Base-by-base conservation (phyloP, 2,329 filamentous ascomycete genomes). In the Huntiella decipiens region DNA sequence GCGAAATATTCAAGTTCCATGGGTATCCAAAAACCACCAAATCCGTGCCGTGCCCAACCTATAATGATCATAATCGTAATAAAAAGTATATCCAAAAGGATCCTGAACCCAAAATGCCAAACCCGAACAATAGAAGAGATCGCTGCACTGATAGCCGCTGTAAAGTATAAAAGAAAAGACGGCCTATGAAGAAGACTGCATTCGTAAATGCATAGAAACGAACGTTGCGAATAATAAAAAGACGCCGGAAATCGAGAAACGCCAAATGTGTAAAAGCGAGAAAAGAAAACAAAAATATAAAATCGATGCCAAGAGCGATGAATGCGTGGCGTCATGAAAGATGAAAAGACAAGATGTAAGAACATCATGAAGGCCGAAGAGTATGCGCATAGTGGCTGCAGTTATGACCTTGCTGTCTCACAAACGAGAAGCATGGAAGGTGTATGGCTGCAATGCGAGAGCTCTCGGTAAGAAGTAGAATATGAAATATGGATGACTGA, bases 31-130 rank as follows among this genome's bases (percentile, higher is more conserved):
- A 46, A 46, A 22, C 44, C 44, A 44, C 47, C 46, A 46, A 38
- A 36, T 22, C 39, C 22, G 19, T 40, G 15, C 42, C 43, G 42
- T 45, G 17, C 47, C 46, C 33, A 50, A 33, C 13, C 33, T 34
- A 43, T 44, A 44, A 41, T 50, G 43, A 49, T 49, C 40, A 46
- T 50, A 46, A 50, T 50, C 48, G 44, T 50, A 41, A 50, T 39
- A 39, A 37, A 43, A 44, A 42, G n/a, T 13, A 40, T 28, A 28
- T 28, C 42, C 37, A 43, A 44, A 47, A 45, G 35, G 33, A n/a
- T 15, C 31, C 8, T 10, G 4, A 43, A 43, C 34, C 31, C 40
- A 43, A 43, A 28, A 45, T 44, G 44, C 44, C 44, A 44, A 38
- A 44, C 48, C 48, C 45, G 44, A 50, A 50, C 40, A 50, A 50